Evolutionary conservation across 2,329 filamentous ascomycete species (phyloP).

Genomic region (Rutstroemia sydowiana): DNA sequence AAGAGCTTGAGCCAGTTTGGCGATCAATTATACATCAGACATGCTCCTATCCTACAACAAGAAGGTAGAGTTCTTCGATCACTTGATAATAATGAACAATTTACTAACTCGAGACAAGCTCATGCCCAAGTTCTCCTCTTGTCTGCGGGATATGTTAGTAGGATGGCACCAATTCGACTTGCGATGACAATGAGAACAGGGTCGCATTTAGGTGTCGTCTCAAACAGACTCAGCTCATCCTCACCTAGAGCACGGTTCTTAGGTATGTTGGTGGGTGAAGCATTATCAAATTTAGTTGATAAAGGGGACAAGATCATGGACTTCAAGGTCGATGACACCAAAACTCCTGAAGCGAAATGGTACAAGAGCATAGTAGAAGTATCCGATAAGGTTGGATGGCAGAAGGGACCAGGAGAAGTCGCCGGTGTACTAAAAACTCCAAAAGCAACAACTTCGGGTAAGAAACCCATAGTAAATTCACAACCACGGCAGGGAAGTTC

Average conservation of each 20-base stretch:
- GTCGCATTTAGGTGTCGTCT: constrained; percentile 69
- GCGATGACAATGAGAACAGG: constrained; percentile 63
- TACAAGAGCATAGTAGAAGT: constrained; percentile 61
- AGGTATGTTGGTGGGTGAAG: constrained; percentile 80
- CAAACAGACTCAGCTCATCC: constrained; percentile 74
- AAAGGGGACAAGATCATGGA: constrained; percentile 67
- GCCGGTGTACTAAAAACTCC: constrained; percentile 14
- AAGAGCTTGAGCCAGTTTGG: constrained; percentile 69
- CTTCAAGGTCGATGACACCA: constrained; percentile 76
- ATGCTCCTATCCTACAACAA: constrained; percentile 78
- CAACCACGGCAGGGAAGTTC: constrained; percentile 24
- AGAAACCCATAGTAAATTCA: constrained; percentile 28
- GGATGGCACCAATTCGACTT: constrained; percentile 58
- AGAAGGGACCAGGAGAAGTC: constrained; percentile 46
- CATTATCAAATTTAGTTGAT: constrained; percentile 49
- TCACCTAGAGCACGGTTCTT: constrained; percentile 71
- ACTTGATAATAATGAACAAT: constrained; percentile 1
- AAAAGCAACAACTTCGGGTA: constrained; percentile 12
- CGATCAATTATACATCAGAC: constrained; percentile 78
- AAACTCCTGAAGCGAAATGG: constrained; percentile 64
- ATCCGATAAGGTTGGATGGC: constrained; percentile 54
- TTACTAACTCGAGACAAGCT: constrained; percentile 42
- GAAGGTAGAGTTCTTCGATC: constrained; percentile 52
- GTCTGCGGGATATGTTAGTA: constrained; percentile 66
- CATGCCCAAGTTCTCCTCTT: constrained; percentile 75